Percentiles rank a stretch among this genome's conserved stretches.
These are phyloP conservation scores for Lagenidium sp. DNA, from an alignment of 352 stramenopile genomes.

Conservation along the genomic window DNA sequence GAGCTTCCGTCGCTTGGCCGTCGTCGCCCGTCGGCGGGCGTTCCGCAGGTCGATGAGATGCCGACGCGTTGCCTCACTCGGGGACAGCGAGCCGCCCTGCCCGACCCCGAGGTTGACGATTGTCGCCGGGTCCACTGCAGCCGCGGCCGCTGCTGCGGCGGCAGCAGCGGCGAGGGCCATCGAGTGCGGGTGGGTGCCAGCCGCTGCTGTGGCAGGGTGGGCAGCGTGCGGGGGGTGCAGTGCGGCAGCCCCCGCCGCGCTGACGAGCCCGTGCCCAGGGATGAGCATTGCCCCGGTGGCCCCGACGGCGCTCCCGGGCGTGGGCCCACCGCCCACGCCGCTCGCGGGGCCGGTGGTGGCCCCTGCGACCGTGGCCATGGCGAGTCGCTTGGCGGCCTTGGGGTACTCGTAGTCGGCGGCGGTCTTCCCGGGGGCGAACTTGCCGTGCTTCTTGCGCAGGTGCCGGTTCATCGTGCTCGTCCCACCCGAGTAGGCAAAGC, in stretches of 20 bases:
- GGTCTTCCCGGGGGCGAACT: slow-evolving; percentile 65
- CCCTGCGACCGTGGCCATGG: slow-evolving; percentile 1
- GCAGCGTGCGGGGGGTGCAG: too few species aligned
- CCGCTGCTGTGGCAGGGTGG: too few species aligned
- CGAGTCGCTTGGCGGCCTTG: slow-evolving; percentile 10
- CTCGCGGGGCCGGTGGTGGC: background rate
- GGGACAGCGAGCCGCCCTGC: slow-evolving; percentile 25
- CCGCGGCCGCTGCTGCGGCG: background rate
- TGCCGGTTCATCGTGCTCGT: slow-evolving; percentile 83
- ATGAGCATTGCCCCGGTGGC: background rate
- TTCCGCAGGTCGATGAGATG: slow-evolving; percentile 57
- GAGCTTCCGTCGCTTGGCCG: slow-evolving; percentile 33
- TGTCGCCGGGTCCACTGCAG: background rate
- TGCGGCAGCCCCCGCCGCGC: too few species aligned
- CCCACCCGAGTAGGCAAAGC: slow-evolving; percentile 75
- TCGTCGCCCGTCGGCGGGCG: slow-evolving; percentile 27
- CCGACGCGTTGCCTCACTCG: slow-evolving; percentile 29
- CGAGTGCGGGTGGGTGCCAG: too few species aligned
- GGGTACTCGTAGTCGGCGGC: slow-evolving; percentile 63
- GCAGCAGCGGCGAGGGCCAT: background rate
- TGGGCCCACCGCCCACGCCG: background rate
- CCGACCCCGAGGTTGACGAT: background rate
- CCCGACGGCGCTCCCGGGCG: background rate
- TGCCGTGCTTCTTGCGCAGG: slow-evolving; percentile 73
- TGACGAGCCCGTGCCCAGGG: too few species aligned